phyloP scores from a whole-genome alignment of 768 basidiomycete genomes.

The Mycena polygramma region DNA sequence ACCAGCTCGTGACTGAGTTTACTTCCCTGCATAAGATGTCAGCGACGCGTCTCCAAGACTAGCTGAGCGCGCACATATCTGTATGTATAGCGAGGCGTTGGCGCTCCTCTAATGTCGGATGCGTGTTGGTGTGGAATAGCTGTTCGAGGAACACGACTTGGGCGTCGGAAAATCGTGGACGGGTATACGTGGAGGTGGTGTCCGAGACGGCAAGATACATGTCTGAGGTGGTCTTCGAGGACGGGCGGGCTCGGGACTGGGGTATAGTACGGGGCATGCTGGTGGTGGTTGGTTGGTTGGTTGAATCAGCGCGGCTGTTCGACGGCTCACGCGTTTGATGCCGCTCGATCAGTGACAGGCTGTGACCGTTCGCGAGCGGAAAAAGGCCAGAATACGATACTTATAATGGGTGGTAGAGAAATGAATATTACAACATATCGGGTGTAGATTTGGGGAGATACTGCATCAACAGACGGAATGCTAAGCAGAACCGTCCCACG shows the following conservation, averaged over 20 bases:
- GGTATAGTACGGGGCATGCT: slow-evolving; percentile 10
- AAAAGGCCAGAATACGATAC: neutral
- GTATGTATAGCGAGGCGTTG: slow-evolving; percentile 71
- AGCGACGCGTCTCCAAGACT: slow-evolving; percentile 27
- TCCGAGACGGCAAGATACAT: slow-evolving; percentile 7
- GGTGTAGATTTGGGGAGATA: slow-evolving; percentile 32
- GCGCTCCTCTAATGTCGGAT: slow-evolving; percentile 79
- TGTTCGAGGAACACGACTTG: slow-evolving; percentile 81
- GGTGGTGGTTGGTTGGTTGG: neutral
- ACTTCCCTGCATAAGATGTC: slow-evolving; percentile 60
- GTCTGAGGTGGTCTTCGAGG: slow-evolving; percentile 4
- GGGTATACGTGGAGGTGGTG: slow-evolving; percentile 58
- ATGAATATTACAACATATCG: slow-evolving; percentile 39
- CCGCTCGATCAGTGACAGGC: too few species aligned
- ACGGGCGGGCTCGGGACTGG: slow-evolving; percentile 5
- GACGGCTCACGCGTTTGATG: too few species aligned
- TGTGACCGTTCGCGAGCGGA: too few species aligned
- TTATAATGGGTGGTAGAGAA: slow-evolving; percentile 8
- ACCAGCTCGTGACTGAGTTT: slow-evolving; percentile 82
- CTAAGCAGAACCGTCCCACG: slow-evolving; percentile 2
- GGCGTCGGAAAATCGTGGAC: slow-evolving; percentile 73
- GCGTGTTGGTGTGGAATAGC: slow-evolving; percentile 77
- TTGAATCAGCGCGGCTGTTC: neutral
- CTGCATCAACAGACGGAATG: slow-evolving; percentile 9
- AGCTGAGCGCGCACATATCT: slow-evolving; percentile 66